Percentiles rank a stretch among this genome's conserved stretches.
Evolutionary conservation across 106 monocot genomes (phyloP).

Genomic region (Acorus calamus): DNA sequence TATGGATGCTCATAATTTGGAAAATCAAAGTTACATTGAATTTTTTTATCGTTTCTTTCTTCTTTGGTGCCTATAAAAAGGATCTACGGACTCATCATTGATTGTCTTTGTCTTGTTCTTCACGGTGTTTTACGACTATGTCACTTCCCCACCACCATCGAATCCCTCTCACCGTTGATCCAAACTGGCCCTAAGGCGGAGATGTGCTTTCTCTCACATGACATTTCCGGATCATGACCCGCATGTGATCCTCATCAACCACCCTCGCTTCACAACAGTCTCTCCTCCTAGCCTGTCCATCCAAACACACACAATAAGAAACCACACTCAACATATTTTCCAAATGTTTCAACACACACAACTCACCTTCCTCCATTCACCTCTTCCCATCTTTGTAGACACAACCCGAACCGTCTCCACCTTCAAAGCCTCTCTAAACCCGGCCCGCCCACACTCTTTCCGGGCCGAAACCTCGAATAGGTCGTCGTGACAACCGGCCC

Average conservation of each 20-base stretch:
- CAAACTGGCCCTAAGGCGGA: conserved; percentile 10
- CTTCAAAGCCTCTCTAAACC: conserved; percentile 24
- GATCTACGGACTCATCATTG: no score
- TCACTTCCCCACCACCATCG: no score
- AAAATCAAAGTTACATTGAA: no score
- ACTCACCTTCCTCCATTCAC: conserved; percentile 37
- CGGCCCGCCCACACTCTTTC: background rate
- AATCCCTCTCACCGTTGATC: no score
- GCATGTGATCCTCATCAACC: conserved; percentile 14
- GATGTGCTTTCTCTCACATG: conserved; percentile 26
- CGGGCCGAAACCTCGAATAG: conserved; percentile 14
- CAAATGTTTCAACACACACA: background rate
- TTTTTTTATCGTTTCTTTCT: no score
- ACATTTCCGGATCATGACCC: conserved; percentile 47
- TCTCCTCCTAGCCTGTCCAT: conserved; percentile 57
- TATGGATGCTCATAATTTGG: no score
- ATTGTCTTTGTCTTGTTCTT: no score
- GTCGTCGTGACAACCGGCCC: background rate
- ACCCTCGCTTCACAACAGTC: conserved; percentile 49
- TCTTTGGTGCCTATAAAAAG: no score
- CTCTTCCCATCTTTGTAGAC: conserved; percentile 36
- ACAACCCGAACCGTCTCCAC: conserved; percentile 39
- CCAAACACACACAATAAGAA: background rate
- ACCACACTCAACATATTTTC: no score
- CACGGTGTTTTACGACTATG: no score